A percentile compares a stretch with the other conserved stretches of the same genome.
phyloP scores from a whole-genome alignment of 1,284 basidiomycete species.

The Ceratobasidium sp. region DNA sequence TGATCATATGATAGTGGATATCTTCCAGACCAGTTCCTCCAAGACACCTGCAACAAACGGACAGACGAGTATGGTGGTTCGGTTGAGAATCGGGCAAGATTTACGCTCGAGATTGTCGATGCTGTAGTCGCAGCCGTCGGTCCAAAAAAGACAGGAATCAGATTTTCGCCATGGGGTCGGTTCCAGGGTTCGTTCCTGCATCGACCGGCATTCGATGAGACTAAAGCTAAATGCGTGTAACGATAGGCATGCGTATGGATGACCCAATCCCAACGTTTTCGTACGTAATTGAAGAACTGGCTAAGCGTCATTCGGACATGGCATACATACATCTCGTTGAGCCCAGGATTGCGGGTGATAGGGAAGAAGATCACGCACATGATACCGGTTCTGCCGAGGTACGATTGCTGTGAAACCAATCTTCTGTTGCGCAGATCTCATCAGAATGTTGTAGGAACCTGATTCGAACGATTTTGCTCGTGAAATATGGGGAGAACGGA shows the following conservation, averaged over 20 bases:
- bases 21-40: slow-evolving; percentile 55
- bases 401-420: too few species aligned
- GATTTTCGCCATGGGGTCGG: slow-evolving; percentile 51
- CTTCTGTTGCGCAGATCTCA: too few species aligned
- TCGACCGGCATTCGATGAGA: neutral
- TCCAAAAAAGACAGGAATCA: slow-evolving; percentile 51
- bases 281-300: slow-evolving; percentile 50
- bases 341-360: slow-evolving; percentile 50
- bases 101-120: slow-evolving; percentile 51
- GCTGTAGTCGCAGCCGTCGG: slow-evolving; percentile 52
- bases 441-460: neutral
- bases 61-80: slow-evolving; percentile 57
- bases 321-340: slow-evolving; percentile 68
- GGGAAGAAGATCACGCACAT: slow-evolving; percentile 44
- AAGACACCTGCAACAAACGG: slow-evolving; percentile 53
- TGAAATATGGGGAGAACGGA: slow-evolving; percentile 44
- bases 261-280: too few species aligned
- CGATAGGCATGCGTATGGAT: slow-evolving; percentile 52
- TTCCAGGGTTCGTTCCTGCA: slow-evolving; percentile 45
- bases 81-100: slow-evolving; percentile 55
- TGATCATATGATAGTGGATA: slow-evolving; percentile 44
- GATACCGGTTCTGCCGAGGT: slow-evolving; percentile 8
- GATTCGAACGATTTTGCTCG: slow-evolving; percentile 43
- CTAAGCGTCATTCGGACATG: slow-evolving; percentile 55
- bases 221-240: neutral